phyloP scores from a whole-genome alignment of 2,329 filamentous ascomycete species.

The Blumeriella jaapii region DNA sequence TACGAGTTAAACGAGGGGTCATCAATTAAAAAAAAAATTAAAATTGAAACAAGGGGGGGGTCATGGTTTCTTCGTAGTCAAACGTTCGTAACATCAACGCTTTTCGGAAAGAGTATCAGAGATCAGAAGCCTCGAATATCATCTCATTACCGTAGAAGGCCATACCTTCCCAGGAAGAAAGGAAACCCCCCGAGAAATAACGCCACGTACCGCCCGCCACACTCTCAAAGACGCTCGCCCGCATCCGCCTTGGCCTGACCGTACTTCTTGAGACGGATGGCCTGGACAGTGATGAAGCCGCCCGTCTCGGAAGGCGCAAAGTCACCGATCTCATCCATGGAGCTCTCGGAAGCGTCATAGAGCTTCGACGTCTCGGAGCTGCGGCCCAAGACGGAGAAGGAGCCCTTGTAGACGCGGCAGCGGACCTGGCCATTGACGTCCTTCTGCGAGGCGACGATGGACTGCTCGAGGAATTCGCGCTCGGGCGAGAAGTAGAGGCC shows the following conservation, averaged over 20 bases:
- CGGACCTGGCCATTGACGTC: conserved; percentile 51
- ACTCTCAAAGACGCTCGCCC: conserved; percentile 50
- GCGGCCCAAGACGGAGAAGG: conserved; percentile 46
- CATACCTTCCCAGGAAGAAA: too few species aligned
- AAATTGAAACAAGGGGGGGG: too few species aligned
- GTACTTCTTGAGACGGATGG: conserved; percentile 35
- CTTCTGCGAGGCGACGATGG: conserved; percentile 47
- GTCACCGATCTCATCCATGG: conserved; percentile 60
- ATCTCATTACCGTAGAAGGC: too few species aligned
- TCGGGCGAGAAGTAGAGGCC: conserved; percentile 53
- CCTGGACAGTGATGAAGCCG: conserved; percentile 39
- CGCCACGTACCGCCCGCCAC: background rate
- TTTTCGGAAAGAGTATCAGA: too few species aligned
- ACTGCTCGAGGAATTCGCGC: conserved; percentile 58
- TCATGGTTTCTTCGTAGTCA: too few species aligned
- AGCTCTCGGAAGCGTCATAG: conserved; percentile 53
- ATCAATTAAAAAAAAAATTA: too few species aligned
- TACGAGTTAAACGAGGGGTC: too few species aligned
- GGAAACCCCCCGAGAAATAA: background rate
- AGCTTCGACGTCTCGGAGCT: conserved; percentile 56
- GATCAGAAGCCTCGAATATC: too few species aligned
- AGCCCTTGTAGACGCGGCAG: conserved; percentile 56
- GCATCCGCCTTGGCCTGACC: conserved; percentile 70
- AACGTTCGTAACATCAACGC: too few species aligned
- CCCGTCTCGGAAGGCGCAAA: conserved; percentile 56